Evolutionary conservation across 345 rosid genomes (phyloP).

Genomic region (Arabidopsis thaliana): TAIR10.1 NC_003076.8:22556001-22556500

Average conservation of each 20-base stretch:
- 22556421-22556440: slow-evolving; percentile 57
- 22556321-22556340: slow-evolving; percentile 48
- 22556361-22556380: slow-evolving; percentile 59
- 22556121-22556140: slow-evolving; percentile 7
- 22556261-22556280: slow-evolving; percentile 69
- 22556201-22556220: slow-evolving; percentile 77
- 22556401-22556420: slow-evolving; percentile 68
- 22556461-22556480: slow-evolving; percentile 74
- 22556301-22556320: slow-evolving; percentile 51
- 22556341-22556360: slow-evolving; percentile 57
- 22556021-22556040: slow-evolving; percentile 6
- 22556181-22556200: slow-evolving; percentile 64
- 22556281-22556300: slow-evolving; percentile 70
- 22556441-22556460: slow-evolving; percentile 59
- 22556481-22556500: slow-evolving; percentile 57
- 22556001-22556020: slow-evolving; percentile 5
- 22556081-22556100: slow-evolving; percentile 18
- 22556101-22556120: slow-evolving; percentile 28
- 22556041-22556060: slow-evolving; percentile 31
- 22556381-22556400: slow-evolving; percentile 70
- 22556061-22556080: slow-evolving; percentile 27
- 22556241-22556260: slow-evolving; percentile 61
- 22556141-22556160: slow-evolving; percentile 23
- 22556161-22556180: slow-evolving; percentile 26
- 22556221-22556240: slow-evolving; percentile 63